Percentiles rank a stretch among this genome's conserved stretches.
These are phyloP conservation scores for Ophiostoma quercus DNA, from an alignment of 2,329 filamentous ascomycete genomes.

Conservation along the genomic window DNA sequence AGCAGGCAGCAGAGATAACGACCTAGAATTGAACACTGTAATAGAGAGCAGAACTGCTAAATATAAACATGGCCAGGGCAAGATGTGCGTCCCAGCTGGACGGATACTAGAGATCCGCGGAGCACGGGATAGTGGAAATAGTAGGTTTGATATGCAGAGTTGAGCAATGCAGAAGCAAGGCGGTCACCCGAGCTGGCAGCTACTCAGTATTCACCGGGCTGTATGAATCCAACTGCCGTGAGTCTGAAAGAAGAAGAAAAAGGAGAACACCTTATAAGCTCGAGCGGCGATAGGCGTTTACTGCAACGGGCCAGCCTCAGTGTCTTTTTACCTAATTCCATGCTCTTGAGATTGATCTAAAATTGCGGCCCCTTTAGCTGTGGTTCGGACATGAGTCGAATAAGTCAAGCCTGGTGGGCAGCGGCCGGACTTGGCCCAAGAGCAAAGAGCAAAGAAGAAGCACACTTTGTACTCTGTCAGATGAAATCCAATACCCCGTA, in stretches of 20 bases:
- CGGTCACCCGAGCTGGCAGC: too few species aligned
- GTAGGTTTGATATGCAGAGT: too few species aligned
- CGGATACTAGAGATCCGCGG: too few species aligned
- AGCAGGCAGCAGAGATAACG: background rate
- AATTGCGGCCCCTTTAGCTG: background rate
- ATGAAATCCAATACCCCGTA: background rate
- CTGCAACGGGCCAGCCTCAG: background rate
- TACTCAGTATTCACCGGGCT: too few species aligned
- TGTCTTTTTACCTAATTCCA: background rate
- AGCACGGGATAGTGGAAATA: too few species aligned
- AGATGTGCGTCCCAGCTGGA: too few species aligned
- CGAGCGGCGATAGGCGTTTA: background rate
- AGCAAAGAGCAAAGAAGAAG: background rate
- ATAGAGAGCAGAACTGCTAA: too few species aligned
- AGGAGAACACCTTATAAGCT: background rate
- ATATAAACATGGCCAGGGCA: too few species aligned
- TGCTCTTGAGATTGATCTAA: background rate
- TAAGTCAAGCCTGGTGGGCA: background rate
- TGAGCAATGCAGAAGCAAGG: too few species aligned
- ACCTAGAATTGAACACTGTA: background rate
- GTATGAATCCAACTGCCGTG: too few species aligned
- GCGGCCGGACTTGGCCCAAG: too few species aligned
- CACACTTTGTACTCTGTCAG: too few species aligned
- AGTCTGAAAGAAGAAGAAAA: background rate
- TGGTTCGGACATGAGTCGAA: background rate